A percentile compares a stretch with the other conserved stretches of the same genome.
Conservation (phyloP, 192 early-diverging fungal genomes). For the Gigaspora rosea region DNA sequence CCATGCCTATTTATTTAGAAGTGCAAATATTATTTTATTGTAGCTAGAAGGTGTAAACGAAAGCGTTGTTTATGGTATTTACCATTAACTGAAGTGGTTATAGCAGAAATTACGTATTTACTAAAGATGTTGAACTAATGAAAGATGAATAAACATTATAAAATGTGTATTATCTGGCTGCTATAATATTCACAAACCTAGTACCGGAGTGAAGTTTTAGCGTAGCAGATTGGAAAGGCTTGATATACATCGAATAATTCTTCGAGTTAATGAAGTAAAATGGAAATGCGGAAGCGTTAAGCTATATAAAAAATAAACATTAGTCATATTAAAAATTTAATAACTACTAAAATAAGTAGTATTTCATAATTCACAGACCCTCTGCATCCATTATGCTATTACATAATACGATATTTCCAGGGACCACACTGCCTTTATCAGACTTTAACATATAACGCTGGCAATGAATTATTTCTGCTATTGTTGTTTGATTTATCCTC, state of each 20-base stretch:
- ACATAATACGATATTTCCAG: slow-evolving; percentile 49
- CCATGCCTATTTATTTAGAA: slow-evolving; percentile 31
- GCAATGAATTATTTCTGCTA: slow-evolving; percentile 24
- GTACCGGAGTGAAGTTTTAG: slow-evolving; percentile 40
- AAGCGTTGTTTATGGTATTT: neutral
- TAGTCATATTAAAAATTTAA: neutral
- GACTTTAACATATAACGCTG: slow-evolving; percentile 43
- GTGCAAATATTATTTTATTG: neutral
- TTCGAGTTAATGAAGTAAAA: slow-evolving; percentile 27
- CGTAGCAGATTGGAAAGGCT: slow-evolving; percentile 22
- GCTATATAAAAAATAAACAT: slow-evolving; percentile 16
- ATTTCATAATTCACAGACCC: slow-evolving; percentile 42
- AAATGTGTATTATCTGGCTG: neutral
- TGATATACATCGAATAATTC: slow-evolving; percentile 32
- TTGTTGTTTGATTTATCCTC: slow-evolving; percentile 43
- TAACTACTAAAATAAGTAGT: neutral
- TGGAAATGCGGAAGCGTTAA: slow-evolving; percentile 32
- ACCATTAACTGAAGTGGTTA: neutral
- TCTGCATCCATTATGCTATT: slow-evolving; percentile 43
- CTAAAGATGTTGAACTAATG: neutral
- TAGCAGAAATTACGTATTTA: neutral
- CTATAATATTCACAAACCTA: slow-evolving; percentile 33
- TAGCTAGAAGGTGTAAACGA: neutral
- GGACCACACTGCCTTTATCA: slow-evolving; percentile 39
- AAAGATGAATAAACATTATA: neutral